Evolutionary conservation across 2,329 filamentous ascomycete genomes (phyloP), one percentile per base, ranked within the genome.

Genomic region (Knoxdaviesia capensis): DNA sequence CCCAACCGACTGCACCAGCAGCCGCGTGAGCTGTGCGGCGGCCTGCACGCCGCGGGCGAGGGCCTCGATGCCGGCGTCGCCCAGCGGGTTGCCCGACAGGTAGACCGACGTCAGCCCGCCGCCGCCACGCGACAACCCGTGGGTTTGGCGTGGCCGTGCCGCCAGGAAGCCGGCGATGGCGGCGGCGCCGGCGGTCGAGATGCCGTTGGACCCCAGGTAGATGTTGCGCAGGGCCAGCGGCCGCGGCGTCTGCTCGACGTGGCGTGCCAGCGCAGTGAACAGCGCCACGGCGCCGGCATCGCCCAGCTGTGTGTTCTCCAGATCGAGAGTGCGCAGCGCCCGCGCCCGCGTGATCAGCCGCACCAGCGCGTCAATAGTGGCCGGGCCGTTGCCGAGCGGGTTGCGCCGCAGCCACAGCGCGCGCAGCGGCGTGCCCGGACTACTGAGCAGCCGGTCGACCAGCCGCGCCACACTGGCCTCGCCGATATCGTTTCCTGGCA

Each of bases 401-500:
- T 71, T 72, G 8, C 66, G 61, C 51, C 70, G 71, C 42, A 71
- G 52, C 68, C 68, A 71, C 55, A 55, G 4, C 55, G 52, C 1
- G 6, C 32, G 35, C 32, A 43, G 32, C 37, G 28, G 6, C 28
- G 37, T 10, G 4, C 32, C 7, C 4, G n/a, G 63, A 66, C 29
- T 53, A n/a, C n/a, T 53, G 9, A 62, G 47, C 59, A 67, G 61
- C 40, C 61, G 60, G 43, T 64, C 54, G 1, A 65, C 63, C 1
- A 71, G 56, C 1, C 56, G 47, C 30, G 50, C 51, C 50, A 71
- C 60, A 44, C 58, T 54, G 3, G 52, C 42, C 3, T 54, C 53
- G 40, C 69, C 61, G 46, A 72, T 68, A 51, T 64, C 68, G 48
- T 70, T 70, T 5, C 68, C 68, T 5, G 66, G 66, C 32, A 71